Base-by-base conservation (phyloP, 129 eudicot genomes). In the Centella asiatica region DNA sequence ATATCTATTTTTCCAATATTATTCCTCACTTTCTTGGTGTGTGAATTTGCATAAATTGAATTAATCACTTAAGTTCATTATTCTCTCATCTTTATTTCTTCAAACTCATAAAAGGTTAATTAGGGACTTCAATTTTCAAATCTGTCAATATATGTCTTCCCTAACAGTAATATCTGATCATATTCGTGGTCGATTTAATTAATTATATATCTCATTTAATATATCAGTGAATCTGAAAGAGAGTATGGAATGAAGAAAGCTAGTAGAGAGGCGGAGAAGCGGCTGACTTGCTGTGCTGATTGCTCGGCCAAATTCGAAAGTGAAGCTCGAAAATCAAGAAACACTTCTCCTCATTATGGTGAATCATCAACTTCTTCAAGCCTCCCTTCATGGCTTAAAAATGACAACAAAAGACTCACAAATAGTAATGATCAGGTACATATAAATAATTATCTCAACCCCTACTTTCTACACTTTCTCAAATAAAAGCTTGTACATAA, bases 331-430 rank as follows among this genome's bases (percentile, higher is more conserved):
- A 70, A 54, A 40, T 76, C 83, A 62, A 68, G 76, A 47, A 53
- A 31, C 61, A 55, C 61, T 17, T 55, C 36, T 53, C 14, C 23
- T 31, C 19, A 18, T 37, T 13, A 37, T 0, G 42, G 69, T 14
- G 77, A 72, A 23, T 60, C 77, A 1, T 34, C 84, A 29, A 65
- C 79, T 27, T n/a, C n/a, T n/a, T 78, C 97, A 60, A 83, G 77
- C 74, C 77, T 89, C 57, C 97, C 97, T 74, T 75, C 88, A 46
- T 89, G 97, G 97, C 86, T 89, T 51, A 83, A 72, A 42, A 69
- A 83, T 71, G 97, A 77, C 67, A 78, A 71, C n/a, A 77, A 54
- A 65, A 71, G 70, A 73, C 66, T 60, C n/a, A 53, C 14, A 33
- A 78, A 70, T 57, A 32, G 63, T 58, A 40, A 58, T 58, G 19